These are phyloP conservation scores for Lactarius indigo DNA, from an alignment of 768 basidiomycete genomes.

Conservation along the genomic window DNA sequence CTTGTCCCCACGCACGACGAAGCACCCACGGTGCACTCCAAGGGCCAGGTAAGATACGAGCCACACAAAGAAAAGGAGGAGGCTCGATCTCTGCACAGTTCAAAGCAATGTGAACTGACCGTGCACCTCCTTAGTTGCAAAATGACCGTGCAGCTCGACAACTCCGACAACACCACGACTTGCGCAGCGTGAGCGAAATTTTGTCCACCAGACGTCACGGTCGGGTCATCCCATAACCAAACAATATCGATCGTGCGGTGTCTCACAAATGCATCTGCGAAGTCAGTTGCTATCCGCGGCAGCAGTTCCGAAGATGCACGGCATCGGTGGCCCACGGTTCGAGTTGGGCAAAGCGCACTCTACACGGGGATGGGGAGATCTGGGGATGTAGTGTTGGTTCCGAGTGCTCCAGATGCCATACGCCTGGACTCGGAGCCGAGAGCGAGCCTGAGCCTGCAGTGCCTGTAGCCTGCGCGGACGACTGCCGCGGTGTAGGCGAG, in stretches of 20 bases:
- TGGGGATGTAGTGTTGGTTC: slow-evolving; percentile 51
- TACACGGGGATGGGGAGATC: slow-evolving; percentile 46
- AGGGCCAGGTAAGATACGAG: slow-evolving; percentile 80
- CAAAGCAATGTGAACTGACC: background rate
- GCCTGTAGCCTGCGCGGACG: slow-evolving; percentile 64
- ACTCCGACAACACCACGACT: slow-evolving; percentile 74
- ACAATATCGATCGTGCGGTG: slow-evolving; percentile 74
- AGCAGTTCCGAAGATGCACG: slow-evolving; percentile 71
- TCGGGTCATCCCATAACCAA: slow-evolving; percentile 82
- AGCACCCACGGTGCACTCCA: slow-evolving; percentile 53
- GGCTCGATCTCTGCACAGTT: background rate
- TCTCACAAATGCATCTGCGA: slow-evolving; percentile 59
- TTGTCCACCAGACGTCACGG: slow-evolving; percentile 60
- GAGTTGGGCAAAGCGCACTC: slow-evolving; percentile 49
- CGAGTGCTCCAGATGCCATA: slow-evolving; percentile 73
- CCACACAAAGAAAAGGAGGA: slow-evolving; percentile 35
- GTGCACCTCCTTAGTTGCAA: slow-evolving; percentile 73
- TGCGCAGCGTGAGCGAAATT: slow-evolving; percentile 63
- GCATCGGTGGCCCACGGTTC: slow-evolving; percentile 69
- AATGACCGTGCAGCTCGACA: slow-evolving; percentile 84
- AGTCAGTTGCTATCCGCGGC: slow-evolving; percentile 74
- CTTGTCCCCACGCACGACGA: slow-evolving; percentile 75
- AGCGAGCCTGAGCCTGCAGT: slow-evolving; percentile 76
- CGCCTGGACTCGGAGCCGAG: slow-evolving; percentile 89
- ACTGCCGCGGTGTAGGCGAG: slow-evolving; percentile 69